phyloP scores from a whole-genome alignment of 139 green algal genomes.

The Chlamydomonas incerta region DNA sequence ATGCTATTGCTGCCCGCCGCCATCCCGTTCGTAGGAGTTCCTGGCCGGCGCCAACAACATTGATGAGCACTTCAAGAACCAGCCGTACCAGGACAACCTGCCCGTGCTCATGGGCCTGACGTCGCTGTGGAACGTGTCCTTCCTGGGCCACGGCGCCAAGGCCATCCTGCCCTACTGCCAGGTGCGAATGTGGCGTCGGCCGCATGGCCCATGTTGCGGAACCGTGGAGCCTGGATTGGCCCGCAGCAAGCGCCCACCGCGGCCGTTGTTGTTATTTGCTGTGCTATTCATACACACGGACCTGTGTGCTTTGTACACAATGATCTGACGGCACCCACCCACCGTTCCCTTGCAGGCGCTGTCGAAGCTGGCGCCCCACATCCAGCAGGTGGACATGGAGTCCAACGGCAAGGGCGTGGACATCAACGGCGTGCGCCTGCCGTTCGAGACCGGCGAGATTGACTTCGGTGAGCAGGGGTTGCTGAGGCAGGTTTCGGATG shows the following conservation, averaged over 20 bases:
- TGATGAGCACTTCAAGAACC: constrained; percentile 92
- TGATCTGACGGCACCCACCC: too few relatives aligned
- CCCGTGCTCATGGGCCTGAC: constrained; percentile 95
- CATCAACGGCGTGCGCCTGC: constrained; percentile 88
- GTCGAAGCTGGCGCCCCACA: constrained; percentile 97
- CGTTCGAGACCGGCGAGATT: constrained; percentile 93
- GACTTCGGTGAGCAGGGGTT: constrained; percentile 88
- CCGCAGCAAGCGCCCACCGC: too few relatives aligned
- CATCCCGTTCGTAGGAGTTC: constrained; percentile 80
- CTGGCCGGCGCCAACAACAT: constrained; percentile 88
- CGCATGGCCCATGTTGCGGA: too few relatives aligned
- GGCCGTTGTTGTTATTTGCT: background rate
- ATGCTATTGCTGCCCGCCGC: too few relatives aligned
- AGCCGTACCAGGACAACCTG: constrained; percentile 93
- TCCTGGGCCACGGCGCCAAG: constrained; percentile 90
- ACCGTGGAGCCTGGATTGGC: too few relatives aligned
- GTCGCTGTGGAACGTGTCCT: constrained; percentile 97
- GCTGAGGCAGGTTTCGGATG: too few relatives aligned
- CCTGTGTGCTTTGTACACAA: too few relatives aligned
- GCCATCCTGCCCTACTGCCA: constrained; percentile 99
- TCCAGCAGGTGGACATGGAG: constrained; percentile 98
- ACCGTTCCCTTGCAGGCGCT: constrained; percentile 78
- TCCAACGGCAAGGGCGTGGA: constrained; percentile 98
- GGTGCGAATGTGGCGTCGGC: too few relatives aligned
- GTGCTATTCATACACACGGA: too few relatives aligned